Base-by-base conservation (phyloP, 2,329 filamentous ascomycete genomes). In the Sclerotinia nivalis region DNA sequence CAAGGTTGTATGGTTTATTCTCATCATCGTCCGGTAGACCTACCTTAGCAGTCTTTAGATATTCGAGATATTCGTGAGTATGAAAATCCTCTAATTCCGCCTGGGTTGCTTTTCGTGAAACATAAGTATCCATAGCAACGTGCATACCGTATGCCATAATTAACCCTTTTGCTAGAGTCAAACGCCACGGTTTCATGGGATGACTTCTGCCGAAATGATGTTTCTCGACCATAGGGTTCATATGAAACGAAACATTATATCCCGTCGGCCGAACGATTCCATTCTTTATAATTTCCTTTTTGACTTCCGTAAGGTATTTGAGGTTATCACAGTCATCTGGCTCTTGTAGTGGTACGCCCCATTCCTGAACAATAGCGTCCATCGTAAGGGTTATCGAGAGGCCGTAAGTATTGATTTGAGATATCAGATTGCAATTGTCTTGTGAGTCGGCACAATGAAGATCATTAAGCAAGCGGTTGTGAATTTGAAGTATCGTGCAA, bases 181-280 rank as follows among this genome's bases (percentile, higher is more conserved):
- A 84, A 49, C 96, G 92, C 95, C 96, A 98, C 71, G 96, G 96
- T 80, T 99, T 99, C 96, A 99, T 99, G 28, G 96, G 96, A 83
- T 99, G 96, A 13, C 93, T 94, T 82, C 93, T 91, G 74, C 96
- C 96, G 80, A 99, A 99, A 80, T 99, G 96, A 81, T 98, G 95
- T 78, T 92, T 91, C 82, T 99, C 96, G 79, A 98, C 96, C 71
- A 93, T 89, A 1, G 94, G 92, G 77, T 97, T 97, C 82, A 93
- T 93, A 80, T 99, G 96, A 81, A 94, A 98, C 13, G 95, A 97
- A 60, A 99, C 95, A 45, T 87, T 93, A 82, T 96, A 94, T 75
- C 93, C 94, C 78, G 91, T 90, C 1, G 95, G 94, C 49, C 89
- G 87, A 66, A 89, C 88, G 77, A 97, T 92, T 74, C 89, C 90